Percentiles rank a stretch among this genome's conserved stretches.
phyloP scores from a whole-genome alignment of 257 asterid genomes.

The Solanum tacnaense region DNA sequence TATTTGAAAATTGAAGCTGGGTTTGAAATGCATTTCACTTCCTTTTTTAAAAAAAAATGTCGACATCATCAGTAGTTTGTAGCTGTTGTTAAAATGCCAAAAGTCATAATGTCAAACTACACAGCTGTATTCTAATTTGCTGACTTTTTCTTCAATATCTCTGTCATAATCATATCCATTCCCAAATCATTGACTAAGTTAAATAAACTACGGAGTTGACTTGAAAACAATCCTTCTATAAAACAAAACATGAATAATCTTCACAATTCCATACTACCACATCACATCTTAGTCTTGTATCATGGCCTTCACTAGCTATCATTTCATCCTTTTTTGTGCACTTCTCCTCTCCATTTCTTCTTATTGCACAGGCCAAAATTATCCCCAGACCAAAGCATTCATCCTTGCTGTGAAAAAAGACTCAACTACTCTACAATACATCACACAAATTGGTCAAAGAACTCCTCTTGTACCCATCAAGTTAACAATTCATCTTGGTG shows the following conservation, averaged over 20 bases:
- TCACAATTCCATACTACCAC: background rate
- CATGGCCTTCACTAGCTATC: background rate
- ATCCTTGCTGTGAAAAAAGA: constrained; percentile 12
- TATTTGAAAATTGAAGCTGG: too few species aligned
- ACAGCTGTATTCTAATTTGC: background rate
- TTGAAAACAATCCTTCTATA: background rate
- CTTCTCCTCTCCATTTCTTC: constrained; percentile 3
- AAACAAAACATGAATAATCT: background rate
- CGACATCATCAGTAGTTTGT: background rate
- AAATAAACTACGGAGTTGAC: background rate
- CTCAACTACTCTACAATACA: constrained; percentile 17
- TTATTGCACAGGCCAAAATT: background rate
- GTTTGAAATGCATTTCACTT: too few species aligned
- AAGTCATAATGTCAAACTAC: background rate
- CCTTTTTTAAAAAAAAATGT: background rate
- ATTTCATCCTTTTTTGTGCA: background rate
- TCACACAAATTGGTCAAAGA: constrained; percentile 17
- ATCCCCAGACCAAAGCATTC: constrained; percentile 3
- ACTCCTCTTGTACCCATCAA: constrained; percentile 16
- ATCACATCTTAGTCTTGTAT: background rate
- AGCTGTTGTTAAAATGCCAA: too few species aligned
- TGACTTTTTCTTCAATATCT: background rate
- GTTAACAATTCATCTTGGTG: constrained; percentile 18
- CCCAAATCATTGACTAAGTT: background rate
- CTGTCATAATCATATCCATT: background rate